phyloP scores from a whole-genome alignment of 2,329 filamentous ascomycete genomes.

The Hypoxylon sp. region DNA sequence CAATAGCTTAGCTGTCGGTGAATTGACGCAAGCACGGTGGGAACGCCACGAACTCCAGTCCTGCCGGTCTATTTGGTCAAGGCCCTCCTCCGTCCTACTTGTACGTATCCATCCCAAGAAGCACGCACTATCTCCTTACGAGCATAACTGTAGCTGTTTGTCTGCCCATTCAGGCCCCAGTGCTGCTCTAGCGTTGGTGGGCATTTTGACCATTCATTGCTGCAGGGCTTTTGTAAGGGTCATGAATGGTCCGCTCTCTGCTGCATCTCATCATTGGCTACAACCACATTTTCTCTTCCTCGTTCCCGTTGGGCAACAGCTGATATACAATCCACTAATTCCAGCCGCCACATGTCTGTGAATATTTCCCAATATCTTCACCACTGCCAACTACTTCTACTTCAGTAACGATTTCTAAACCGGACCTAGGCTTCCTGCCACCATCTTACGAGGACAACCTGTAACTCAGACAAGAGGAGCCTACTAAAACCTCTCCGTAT shows the following conservation, averaged over 20 bases:
- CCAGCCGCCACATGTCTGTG: constrained; percentile 49
- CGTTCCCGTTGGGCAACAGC: constrained; percentile 53
- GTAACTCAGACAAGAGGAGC: constrained; percentile 36
- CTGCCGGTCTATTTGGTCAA: constrained; percentile 34
- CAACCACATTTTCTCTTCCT: constrained; percentile 47
- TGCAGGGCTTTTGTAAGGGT: constrained; percentile 54
- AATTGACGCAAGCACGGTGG: constrained; percentile 43
- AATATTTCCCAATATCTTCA: constrained; percentile 49
- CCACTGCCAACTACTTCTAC: constrained; percentile 41
- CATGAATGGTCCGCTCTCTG: constrained; percentile 58
- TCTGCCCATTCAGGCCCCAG: constrained; percentile 54
- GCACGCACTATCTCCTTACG: constrained; percentile 40
- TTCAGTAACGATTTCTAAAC: constrained; percentile 44
- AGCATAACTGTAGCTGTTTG: constrained; percentile 53
- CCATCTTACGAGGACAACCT: constrained; percentile 37
- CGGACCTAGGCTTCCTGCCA: constrained; percentile 36
- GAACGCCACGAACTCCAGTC: constrained; percentile 39
- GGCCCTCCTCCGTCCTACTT: constrained; percentile 36
- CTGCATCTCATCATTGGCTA: constrained; percentile 56
- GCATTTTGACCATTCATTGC: constrained; percentile 57
- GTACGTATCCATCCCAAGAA: constrained; percentile 45
- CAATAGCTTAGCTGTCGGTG: constrained; percentile 45
- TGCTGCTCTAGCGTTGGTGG: constrained; percentile 55
- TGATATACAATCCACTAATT: constrained; percentile 52
- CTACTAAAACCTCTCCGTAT: constrained; percentile 30